phyloP scores from a whole-genome alignment of 169 alveolate genomes.

The Plasmodium inui region DNA sequence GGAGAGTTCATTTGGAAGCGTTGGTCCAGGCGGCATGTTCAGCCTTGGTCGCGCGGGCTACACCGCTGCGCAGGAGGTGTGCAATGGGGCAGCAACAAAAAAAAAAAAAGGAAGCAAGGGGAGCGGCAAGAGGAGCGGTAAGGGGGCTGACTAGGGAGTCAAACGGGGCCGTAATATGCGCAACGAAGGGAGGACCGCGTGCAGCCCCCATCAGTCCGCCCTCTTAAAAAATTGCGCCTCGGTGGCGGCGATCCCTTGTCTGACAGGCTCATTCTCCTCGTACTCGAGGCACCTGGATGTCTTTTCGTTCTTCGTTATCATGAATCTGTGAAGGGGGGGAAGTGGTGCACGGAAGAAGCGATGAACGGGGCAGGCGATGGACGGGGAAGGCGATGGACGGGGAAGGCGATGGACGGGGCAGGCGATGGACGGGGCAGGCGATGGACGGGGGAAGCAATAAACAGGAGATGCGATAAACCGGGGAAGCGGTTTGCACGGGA shows the following conservation, averaged over 20 bases:
- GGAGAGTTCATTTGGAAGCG: neutral
- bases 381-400: neutral
- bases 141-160: too few species aligned
- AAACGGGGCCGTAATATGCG: neutral
- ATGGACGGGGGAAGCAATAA: neutral
- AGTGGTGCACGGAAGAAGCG: neutral
- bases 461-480: neutral
- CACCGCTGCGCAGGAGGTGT: neutral
- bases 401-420: neutral
- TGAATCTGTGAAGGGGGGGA: neutral
- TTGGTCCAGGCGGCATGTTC: neutral
- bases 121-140: too few species aligned
- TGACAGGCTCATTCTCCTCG: slow-evolving; percentile 3
- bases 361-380: neutral
- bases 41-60: neutral
- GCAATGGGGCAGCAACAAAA: neutral
- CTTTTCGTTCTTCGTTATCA: slow-evolving; percentile 23
- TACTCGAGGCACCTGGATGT: slow-evolving; percentile 6
- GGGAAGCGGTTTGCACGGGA: neutral
- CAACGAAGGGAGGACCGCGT: neutral
- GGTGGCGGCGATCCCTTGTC: neutral
- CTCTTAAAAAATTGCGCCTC: slow-evolving; percentile 37
- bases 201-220: neutral
- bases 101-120: neutral
- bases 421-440: neutral